These are phyloP conservation scores for Echria macrotheca DNA, from an alignment of 495 filamentous ascomycete species.

Conservation along the genomic window DNA sequence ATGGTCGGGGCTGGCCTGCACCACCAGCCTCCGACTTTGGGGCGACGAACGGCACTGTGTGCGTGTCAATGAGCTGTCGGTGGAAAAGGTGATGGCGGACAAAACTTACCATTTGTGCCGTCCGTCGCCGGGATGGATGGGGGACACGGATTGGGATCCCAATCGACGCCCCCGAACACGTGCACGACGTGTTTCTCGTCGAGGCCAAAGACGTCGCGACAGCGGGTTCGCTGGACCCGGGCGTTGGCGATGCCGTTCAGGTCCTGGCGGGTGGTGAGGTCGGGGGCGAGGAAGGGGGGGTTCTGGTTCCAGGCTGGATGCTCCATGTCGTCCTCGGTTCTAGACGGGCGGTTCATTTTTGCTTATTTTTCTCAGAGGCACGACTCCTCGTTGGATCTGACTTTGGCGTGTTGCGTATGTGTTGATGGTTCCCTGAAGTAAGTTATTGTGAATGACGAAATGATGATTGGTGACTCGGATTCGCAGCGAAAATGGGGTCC, in stretches of 20 bases:
- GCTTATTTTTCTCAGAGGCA: not conserved
- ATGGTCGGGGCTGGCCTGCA: conserved; percentile 27
- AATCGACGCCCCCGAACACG: not conserved
- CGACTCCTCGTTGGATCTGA: not conserved
- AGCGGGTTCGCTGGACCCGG: conserved; percentile 18
- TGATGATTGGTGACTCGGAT: no score
- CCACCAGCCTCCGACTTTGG: conserved; percentile 24
- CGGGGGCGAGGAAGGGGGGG: conserved; percentile 49
- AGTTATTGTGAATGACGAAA: conserved; percentile 5
- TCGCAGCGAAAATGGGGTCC: no score
- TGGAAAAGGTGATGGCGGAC: not conserved
- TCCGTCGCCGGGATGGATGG: conserved; percentile 12
- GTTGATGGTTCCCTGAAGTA: not conserved
- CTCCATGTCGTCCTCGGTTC: conserved; percentile 52
- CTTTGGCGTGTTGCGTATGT: not conserved
- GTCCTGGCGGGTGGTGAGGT: conserved; percentile 57
- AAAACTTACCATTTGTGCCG: conserved; percentile 6
- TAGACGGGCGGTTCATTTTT: conserved; percentile 60
- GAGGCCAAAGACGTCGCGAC: conserved; percentile 4
- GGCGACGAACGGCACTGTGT: conserved; percentile 22
- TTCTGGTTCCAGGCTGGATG: conserved; percentile 58
- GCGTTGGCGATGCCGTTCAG: conserved; percentile 52
- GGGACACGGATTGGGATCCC: not conserved
- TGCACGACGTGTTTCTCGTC: conserved; percentile 14
- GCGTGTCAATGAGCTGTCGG: not conserved